Evolutionary conservation across 202 grass and related monocot genomes (phyloP).

Genomic region (Zizania palustris): DNA sequence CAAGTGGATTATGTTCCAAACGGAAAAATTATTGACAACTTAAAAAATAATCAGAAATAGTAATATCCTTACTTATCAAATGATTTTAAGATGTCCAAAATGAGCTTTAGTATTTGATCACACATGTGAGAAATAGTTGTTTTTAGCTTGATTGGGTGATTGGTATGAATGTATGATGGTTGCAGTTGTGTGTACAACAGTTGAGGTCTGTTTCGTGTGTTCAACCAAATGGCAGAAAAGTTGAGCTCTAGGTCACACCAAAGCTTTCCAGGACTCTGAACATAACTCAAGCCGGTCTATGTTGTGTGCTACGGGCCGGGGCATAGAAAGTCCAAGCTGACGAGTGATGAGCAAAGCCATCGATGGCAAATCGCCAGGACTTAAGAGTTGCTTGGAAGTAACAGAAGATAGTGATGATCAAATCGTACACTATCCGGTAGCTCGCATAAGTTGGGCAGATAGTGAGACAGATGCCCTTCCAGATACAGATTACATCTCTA

Average conservation of each 20-base stretch:
- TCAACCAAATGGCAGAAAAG: conserved; percentile 42
- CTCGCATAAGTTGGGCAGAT: conserved; percentile 36
- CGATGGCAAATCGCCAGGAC: conserved; percentile 13
- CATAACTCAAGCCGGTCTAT: not conserved
- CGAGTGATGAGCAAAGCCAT: conserved; percentile 10
- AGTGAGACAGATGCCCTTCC: conserved; percentile 24
- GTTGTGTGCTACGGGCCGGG: not conserved
- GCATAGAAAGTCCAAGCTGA: conserved; percentile 40
- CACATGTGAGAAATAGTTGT: not conserved
- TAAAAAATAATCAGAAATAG: too few species aligned
- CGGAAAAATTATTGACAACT: too few species aligned
- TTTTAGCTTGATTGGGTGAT: not conserved
- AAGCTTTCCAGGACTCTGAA: not conserved
- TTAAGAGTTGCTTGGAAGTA: conserved; percentile 56
- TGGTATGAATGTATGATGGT: not conserved
- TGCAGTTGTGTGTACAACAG: not conserved
- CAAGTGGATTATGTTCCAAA: too few species aligned
- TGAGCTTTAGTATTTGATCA: too few species aligned
- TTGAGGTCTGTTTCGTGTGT: not conserved
- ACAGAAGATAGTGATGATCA: conserved; percentile 20
- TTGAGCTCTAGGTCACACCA: not conserved
- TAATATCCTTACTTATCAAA: too few species aligned
- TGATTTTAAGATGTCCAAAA: too few species aligned
- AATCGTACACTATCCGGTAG: conserved; percentile 14
- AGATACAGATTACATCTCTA: conserved; percentile 18